Conservation (phyloP, 169 alveolate species). For the Eimeria zaria region DNA sequence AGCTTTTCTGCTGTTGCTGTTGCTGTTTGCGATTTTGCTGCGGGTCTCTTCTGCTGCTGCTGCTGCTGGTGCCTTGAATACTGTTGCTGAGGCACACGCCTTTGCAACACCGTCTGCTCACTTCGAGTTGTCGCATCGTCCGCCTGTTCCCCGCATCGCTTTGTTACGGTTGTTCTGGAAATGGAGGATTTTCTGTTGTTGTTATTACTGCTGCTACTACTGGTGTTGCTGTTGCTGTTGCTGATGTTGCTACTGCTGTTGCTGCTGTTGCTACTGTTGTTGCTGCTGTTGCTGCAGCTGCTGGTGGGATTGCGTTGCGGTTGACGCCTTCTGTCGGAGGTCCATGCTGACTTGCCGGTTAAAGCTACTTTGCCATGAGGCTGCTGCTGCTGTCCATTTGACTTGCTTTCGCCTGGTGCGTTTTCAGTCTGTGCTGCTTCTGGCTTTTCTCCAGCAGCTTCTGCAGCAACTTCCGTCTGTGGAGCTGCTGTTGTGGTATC, state of each 20-base stretch:
- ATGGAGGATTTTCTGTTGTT: not conserved
- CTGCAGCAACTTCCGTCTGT: not conserved
- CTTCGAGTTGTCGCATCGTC: not conserved
- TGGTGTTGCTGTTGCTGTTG: not conserved
- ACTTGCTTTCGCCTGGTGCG: not conserved
- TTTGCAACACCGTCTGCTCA: not conserved
- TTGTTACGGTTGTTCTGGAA: not conserved
- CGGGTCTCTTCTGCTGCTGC: constrained; percentile 1
- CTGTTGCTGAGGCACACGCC: not conserved
- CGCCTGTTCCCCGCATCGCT: not conserved
- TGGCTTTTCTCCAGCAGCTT: constrained; percentile 8
- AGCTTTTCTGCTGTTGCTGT: constrained; percentile 16
- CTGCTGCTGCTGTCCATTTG: constrained; percentile 20
- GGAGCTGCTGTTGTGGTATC: not conserved
- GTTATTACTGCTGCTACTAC: not conserved
- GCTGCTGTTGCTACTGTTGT: not conserved
- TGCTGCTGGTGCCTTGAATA: not conserved
- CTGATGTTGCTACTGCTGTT: not conserved
- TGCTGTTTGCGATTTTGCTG: not conserved
- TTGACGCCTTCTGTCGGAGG: not conserved
- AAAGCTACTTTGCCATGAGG: not conserved
- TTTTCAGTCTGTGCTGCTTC: not conserved
- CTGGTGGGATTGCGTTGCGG: not conserved
- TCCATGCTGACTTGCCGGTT: not conserved
- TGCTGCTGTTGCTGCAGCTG: not conserved